phyloP scores from a whole-genome alignment of 768 basidiomycete species.

The Harrya chromipes region DNA sequence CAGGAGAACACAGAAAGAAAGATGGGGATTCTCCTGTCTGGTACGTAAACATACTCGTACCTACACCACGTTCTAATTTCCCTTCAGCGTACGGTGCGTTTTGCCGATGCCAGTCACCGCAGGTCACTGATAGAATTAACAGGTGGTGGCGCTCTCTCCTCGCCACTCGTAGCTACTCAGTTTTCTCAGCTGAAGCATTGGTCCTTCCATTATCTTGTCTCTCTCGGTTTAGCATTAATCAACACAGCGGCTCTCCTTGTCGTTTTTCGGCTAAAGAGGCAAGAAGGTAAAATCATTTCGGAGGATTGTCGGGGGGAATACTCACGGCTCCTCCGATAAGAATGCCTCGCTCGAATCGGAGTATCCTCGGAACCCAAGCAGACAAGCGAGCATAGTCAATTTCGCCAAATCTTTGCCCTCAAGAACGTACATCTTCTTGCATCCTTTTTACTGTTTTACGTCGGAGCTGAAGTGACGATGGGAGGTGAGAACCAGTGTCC shows the following conservation, averaged over 20 bases:
- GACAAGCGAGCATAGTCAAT: slow-evolving; percentile 35
- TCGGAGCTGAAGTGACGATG: slow-evolving; percentile 51
- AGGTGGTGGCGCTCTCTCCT: slow-evolving; percentile 48
- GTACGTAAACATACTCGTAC: slow-evolving; percentile 1
- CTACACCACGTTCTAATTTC: not conserved
- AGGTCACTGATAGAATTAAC: not conserved
- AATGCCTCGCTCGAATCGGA: slow-evolving; percentile 37
- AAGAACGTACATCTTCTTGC: slow-evolving; percentile 46
- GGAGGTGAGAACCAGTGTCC: slow-evolving; percentile 33
- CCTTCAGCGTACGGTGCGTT: slow-evolving; percentile 12
- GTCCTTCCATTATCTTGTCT: slow-evolving; percentile 45
- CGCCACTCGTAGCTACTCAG: slow-evolving; percentile 54
- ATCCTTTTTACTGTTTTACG: slow-evolving; percentile 43
- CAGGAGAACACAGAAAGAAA: slow-evolving; percentile 55
- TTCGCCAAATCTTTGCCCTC: slow-evolving; percentile 44
- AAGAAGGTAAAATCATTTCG: slow-evolving; percentile 49
- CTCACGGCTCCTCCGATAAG: slow-evolving; percentile 19
- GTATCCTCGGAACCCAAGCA: slow-evolving; percentile 25
- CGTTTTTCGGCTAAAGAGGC: slow-evolving; percentile 63
- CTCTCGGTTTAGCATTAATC: slow-evolving; percentile 60
- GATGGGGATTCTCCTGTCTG: slow-evolving; percentile 66
- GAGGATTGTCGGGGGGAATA: not conserved
- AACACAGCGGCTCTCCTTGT: slow-evolving; percentile 49
- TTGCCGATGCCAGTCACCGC: not conserved
- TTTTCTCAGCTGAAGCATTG: slow-evolving; percentile 39